Evolutionary conservation across 2,329 filamentous ascomycete genomes (phyloP).

Genomic region (Colletotrichum eleusines): DNA sequence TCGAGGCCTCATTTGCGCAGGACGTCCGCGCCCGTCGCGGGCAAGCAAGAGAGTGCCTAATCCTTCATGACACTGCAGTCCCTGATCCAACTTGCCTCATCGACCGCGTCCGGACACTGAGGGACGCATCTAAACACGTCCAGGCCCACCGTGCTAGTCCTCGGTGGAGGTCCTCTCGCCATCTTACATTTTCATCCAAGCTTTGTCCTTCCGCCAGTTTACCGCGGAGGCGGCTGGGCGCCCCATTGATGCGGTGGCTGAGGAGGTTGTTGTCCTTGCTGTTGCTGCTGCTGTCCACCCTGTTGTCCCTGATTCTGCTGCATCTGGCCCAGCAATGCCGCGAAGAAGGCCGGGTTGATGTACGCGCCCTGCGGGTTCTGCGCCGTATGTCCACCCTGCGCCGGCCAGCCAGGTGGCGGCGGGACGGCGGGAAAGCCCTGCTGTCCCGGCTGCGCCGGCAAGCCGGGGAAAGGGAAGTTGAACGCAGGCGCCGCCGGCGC

Average conservation of each 20-base stretch:
- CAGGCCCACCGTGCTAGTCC: neutral
- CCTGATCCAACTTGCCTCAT: neutral
- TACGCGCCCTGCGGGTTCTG: conserved; percentile 58
- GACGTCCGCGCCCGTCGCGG: neutral
- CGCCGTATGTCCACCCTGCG: conserved; percentile 49
- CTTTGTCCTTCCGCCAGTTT: neutral
- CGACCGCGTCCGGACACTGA: neutral
- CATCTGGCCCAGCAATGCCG: conserved; percentile 61
- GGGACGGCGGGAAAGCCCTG: conserved; percentile 53
- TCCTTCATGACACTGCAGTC: neutral
- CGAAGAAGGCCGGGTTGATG: conserved; percentile 70
- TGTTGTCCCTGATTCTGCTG: conserved; percentile 49
- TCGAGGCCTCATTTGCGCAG: conserved; percentile 10
- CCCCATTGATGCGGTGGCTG: conserved; percentile 37
- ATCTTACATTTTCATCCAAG: neutral
- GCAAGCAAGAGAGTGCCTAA: neutral
- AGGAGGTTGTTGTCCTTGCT: conserved; percentile 45
- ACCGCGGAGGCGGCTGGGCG: conserved; percentile 34
- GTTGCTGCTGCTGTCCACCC: conserved; percentile 44
- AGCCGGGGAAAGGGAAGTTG: conserved; percentile 59
- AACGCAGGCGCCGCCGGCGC: conserved; percentile 51
- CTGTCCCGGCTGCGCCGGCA: conserved; percentile 52
- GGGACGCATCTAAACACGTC: neutral
- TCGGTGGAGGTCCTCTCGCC: neutral
- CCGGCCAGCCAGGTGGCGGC: conserved; percentile 54